phyloP scores from a whole-genome alignment of 768 basidiomycete species.

The Termitomyces sp. region DNA sequence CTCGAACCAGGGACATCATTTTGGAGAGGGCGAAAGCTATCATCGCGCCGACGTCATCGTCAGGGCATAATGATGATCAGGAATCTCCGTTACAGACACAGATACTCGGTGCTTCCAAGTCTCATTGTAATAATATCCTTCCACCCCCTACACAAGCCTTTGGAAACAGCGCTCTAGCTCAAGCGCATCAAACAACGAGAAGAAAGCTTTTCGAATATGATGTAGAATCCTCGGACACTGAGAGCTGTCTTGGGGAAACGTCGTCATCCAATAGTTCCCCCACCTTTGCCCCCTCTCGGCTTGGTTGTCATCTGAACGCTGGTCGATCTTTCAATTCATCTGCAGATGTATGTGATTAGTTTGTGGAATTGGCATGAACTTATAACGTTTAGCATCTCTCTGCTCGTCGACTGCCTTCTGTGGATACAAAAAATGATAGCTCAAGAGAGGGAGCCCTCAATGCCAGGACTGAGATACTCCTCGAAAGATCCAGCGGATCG shows the following conservation, averaged over 20 bases:
- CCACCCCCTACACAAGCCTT: slow-evolving; percentile 33
- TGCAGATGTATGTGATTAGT: slow-evolving; percentile 3
- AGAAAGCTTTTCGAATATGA: slow-evolving; percentile 8
- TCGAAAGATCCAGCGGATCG: slow-evolving; percentile 5
- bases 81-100: slow-evolving; percentile 13
- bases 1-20: slow-evolving; percentile 41
- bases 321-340: not conserved
- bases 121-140: not conserved
- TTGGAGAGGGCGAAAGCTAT: slow-evolving; percentile 31
- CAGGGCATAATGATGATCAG: slow-evolving; percentile 3
- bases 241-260: not conserved
- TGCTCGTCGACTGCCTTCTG: not conserved
- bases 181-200: slow-evolving; percentile 13
- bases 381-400: slow-evolving; percentile 26
- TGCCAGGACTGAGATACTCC: not conserved
- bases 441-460: slow-evolving; percentile 23
- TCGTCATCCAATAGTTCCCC: slow-evolving; percentile 22
- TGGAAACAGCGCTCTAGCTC: slow-evolving; percentile 31
- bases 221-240: not conserved
- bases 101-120: slow-evolving; percentile 1
- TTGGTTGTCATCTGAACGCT: slow-evolving; percentile 13
- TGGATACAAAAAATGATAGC: slow-evolving; percentile 13
- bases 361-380: slow-evolving; percentile 15
- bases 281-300: slow-evolving; percentile 26
- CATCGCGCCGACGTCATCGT: slow-evolving; percentile 18